Percentiles rank a stretch among this genome's conserved stretches.
Conservation (phyloP, 371 early-diverging fungal genomes). For the Haplosporangium sp. region DNA sequence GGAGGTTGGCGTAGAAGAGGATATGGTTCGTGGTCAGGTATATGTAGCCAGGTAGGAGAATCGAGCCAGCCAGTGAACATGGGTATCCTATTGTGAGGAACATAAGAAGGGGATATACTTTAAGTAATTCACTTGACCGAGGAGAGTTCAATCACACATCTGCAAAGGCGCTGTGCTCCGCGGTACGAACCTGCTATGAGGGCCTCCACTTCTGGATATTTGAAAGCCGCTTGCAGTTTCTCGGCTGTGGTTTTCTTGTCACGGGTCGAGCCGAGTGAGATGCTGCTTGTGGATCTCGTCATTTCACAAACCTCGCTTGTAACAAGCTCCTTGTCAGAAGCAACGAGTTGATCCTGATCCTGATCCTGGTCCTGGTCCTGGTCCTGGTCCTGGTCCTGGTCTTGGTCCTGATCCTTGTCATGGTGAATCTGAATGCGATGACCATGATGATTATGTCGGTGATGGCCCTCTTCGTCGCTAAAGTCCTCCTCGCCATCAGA, state of each 20-base stretch:
- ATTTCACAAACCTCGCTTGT: slow-evolving; percentile 16
- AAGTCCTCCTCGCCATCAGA: slow-evolving; percentile 43
- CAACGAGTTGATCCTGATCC: slow-evolving; percentile 1
- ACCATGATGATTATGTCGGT: neutral
- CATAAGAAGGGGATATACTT: neutral
- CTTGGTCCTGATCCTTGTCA: neutral
- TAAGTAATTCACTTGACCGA: too few species aligned
- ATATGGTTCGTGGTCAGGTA: slow-evolving; percentile 74
- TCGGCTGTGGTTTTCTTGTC: slow-evolving; percentile 62
- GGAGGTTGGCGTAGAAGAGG: slow-evolving; percentile 78
- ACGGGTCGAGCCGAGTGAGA: slow-evolving; percentile 21
- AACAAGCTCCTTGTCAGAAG: neutral
- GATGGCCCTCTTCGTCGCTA: slow-evolving; percentile 28
- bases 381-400: slow-evolving; percentile 3
- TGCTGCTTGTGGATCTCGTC: slow-evolving; percentile 15
- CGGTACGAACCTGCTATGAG: slow-evolving; percentile 60
- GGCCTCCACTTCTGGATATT: slow-evolving; percentile 64
- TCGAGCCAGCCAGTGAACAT: slow-evolving; percentile 77
- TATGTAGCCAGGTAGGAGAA: slow-evolving; percentile 75
- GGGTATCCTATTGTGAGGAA: slow-evolving; percentile 67
- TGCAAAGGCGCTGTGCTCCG: too few species aligned
- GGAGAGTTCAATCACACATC: neutral
- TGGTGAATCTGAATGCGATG: slow-evolving; percentile 4
- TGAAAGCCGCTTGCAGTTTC: slow-evolving; percentile 70
- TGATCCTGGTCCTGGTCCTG: neutral